phyloP scores from a whole-genome alignment of 768 basidiomycete species.

The Boletus barrowsii region DNA sequence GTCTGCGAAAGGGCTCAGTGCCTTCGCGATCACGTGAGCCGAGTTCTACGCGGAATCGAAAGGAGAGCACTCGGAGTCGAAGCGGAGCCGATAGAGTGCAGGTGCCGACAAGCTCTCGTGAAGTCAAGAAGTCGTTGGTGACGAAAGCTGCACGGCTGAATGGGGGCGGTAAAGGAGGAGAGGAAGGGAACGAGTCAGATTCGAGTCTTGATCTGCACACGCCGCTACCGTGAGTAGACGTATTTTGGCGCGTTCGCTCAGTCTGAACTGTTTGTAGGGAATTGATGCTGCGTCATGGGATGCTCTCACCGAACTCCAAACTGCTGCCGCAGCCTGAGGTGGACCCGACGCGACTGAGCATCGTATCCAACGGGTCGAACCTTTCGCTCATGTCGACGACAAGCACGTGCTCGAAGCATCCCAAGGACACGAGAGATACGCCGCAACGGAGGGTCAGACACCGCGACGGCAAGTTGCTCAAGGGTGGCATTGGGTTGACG shows the following conservation, averaged over 20 bases:
- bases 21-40: slow-evolving; percentile 24
- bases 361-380: slow-evolving; percentile 27
- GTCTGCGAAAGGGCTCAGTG: slow-evolving; percentile 29
- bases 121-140: background rate
- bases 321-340: slow-evolving; percentile 39
- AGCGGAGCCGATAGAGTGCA: slow-evolving; percentile 9
- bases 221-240: slow-evolving; percentile 56
- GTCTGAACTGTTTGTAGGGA: slow-evolving; percentile 37
- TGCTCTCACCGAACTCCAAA: slow-evolving; percentile 65
- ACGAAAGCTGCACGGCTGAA: background rate
- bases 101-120: slow-evolving; percentile 7
- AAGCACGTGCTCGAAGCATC: slow-evolving; percentile 27
- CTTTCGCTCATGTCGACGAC: slow-evolving; percentile 22
- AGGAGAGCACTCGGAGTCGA: slow-evolving; percentile 11
- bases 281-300: slow-evolving; percentile 63
- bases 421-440: slow-evolving; percentile 58
- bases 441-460: slow-evolving; percentile 54
- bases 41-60: slow-evolving; percentile 15
- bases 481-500: slow-evolving; percentile 65
- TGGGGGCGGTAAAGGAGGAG: slow-evolving; percentile 16
- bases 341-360: slow-evolving; percentile 24
- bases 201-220: slow-evolving; percentile 69
- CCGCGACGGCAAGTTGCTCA: slow-evolving; percentile 55
- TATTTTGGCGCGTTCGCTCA: background rate
- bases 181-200: slow-evolving; percentile 47